Evolutionary conservation across 2,329 filamentous ascomycete genomes (phyloP), one percentile per base, ranked within the genome.

Genomic region (Ascochyta koolunga): DNA sequence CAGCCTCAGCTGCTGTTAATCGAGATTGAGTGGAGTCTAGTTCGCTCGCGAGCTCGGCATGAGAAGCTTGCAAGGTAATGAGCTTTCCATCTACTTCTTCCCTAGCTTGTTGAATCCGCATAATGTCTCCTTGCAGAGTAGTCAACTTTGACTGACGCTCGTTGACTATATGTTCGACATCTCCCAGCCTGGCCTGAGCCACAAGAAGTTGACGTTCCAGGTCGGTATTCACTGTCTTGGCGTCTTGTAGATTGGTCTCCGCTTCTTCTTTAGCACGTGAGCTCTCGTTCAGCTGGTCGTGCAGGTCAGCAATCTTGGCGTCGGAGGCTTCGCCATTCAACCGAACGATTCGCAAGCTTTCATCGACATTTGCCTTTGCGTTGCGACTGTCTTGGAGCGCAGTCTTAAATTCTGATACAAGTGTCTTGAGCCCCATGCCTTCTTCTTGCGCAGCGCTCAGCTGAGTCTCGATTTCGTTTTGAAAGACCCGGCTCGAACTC

Each of bases 81-180:
- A 71, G 50, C 19, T 51, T 47, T n/a, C 64, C 52, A 22, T 68
- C 59, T 27, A 62, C 54, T 6, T 65, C 56, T 11, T 45, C 27
- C 44, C 69, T 72, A 11, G 61, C 60, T 5, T 58, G 51, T 46
- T 57, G 53, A 9, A 58, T 31, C 15, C 40, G 35, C 2, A 22
- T 36, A 9, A 64, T 45, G n/a, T 69, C 58, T 29, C 38, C 52
- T 39, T 66, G 59, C 8, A 72, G 43, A 10, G n/a, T 18, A 0
- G 50, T 58, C 1, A 69, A 31, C 16, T 67, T 54, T 21, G 50
- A 45, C 21, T 50, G 59, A 10, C 62, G 33, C 5, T 55, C 39
- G 15, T 40, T 33, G 15, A 42, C 42, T 27, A 65, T 53, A 9
- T 45, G 48, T 13, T 67, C 58, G 11, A 51, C 52, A 8, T 50